phyloP scores from a whole-genome alignment of 176 grass and related monocot species.

The Oryza meyeriana region DNA sequence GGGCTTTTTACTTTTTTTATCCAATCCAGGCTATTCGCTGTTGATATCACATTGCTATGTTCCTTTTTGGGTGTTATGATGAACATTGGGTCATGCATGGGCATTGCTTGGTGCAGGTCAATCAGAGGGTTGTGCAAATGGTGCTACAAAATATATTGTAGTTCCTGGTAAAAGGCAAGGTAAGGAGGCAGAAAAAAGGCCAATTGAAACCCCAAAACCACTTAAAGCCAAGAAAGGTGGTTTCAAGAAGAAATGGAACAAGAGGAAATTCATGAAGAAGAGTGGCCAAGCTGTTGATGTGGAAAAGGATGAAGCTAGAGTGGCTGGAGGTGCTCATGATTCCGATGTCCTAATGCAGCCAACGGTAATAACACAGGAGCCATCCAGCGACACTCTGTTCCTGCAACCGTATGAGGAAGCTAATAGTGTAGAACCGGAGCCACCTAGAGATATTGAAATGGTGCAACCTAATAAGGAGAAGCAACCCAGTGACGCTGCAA shows the following conservation, averaged over 20 bases:
- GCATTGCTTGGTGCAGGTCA: slow-evolving; percentile 52
- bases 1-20: slow-evolving; percentile 3
- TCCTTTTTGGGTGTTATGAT: background rate
- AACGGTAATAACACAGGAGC: slow-evolving; percentile 4
- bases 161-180: slow-evolving; percentile 61
- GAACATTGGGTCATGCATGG: slow-evolving; percentile 8
- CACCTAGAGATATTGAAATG: background rate
- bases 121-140: slow-evolving; percentile 44
- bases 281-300: slow-evolving; percentile 27
- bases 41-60: background rate
- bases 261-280: slow-evolving; percentile 48
- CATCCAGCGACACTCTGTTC: background rate
- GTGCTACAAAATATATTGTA: slow-evolving; percentile 58
- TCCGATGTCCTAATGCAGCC: slow-evolving; percentile 18
- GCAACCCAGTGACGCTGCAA: background rate
- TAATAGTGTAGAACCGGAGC: slow-evolving; percentile 3
- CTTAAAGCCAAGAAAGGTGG: slow-evolving; percentile 63
- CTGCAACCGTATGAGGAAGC: slow-evolving; percentile 1
- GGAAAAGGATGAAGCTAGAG: slow-evolving; percentile 37
- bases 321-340: slow-evolving; percentile 21
- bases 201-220: slow-evolving; percentile 43
- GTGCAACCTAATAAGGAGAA: background rate
- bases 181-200: slow-evolving; percentile 48
- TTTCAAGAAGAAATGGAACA: slow-evolving; percentile 78
- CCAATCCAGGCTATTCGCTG: background rate